These are phyloP conservation scores for Mycocentrospora acerina DNA, from an alignment of 2,329 filamentous ascomycete genomes.

Conservation along the genomic window DNA sequence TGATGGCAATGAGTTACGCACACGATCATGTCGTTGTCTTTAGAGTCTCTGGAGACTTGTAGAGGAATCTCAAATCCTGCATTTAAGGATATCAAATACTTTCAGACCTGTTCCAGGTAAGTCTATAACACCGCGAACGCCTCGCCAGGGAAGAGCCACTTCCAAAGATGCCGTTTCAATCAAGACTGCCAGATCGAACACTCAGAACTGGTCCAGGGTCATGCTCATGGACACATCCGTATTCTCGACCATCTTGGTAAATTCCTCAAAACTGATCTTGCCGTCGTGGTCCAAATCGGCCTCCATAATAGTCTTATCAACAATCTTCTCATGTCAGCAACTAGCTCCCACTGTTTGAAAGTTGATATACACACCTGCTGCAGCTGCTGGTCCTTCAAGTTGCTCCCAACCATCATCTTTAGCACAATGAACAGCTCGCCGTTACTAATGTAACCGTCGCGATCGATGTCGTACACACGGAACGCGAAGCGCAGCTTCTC, in stretches of 20 bases:
- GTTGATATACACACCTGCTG: conserved; percentile 63
- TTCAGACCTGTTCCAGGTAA: conserved; percentile 17
- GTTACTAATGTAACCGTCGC: conserved; percentile 97
- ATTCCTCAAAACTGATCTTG: conserved; percentile 99
- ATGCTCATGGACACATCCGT: conserved; percentile 73
- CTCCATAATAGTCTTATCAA: conserved; percentile 99
- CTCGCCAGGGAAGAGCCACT: conserved; percentile 29
- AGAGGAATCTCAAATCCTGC: conserved; percentile 8
- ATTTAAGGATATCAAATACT: conserved; percentile 33
- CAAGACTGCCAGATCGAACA: conserved; percentile 8
- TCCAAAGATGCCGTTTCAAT: conserved; percentile 19
- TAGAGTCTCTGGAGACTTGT: no score
- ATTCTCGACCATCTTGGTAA: conserved; percentile 97
- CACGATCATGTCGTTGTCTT: no score
- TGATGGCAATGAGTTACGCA: no score
- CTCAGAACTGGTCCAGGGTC: conserved; percentile 60
- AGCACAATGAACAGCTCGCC: conserved; percentile 98
- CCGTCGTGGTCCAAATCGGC: conserved; percentile 93
- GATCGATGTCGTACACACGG: conserved; percentile 99
- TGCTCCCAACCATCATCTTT: conserved; percentile 99
- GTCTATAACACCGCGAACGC: conserved; percentile 35
- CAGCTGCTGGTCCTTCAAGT: conserved; percentile 97
- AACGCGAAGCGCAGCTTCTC: conserved; percentile 98
- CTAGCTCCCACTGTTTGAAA: neutral
- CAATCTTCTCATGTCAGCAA: conserved; percentile 63